phyloP scores from a whole-genome alignment of 495 filamentous ascomycete species.

The Pseudomonodictys pantanalensis region DNA sequence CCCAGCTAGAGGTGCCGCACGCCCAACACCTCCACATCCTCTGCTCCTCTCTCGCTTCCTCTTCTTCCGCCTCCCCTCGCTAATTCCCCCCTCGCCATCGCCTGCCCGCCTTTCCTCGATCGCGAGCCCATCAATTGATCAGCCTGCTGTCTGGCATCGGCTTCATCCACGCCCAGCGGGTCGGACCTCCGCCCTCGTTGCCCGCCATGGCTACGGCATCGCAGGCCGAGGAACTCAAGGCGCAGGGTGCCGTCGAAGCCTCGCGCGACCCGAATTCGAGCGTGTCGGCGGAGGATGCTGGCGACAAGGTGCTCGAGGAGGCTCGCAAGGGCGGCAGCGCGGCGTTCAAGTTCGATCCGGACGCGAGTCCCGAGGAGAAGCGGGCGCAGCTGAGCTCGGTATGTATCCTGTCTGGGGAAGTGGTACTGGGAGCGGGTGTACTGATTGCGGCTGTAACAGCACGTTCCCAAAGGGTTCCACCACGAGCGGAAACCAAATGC shows the following conservation, averaged over 20 bases:
- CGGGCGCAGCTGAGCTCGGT: slow-evolving; percentile 74
- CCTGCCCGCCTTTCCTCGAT: neutral
- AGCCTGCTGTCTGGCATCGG: neutral
- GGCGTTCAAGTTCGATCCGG: slow-evolving; percentile 81
- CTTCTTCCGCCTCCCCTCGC: neutral
- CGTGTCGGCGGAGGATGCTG: slow-evolving; percentile 66
- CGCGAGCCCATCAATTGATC: neutral
- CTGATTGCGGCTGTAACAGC: slow-evolving; percentile 40
- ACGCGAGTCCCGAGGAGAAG: slow-evolving; percentile 83
- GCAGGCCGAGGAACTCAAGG: slow-evolving; percentile 63
- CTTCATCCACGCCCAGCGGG: neutral
- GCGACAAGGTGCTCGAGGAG: slow-evolving; percentile 69
- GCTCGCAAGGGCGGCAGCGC: slow-evolving; percentile 70
- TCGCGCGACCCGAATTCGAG: slow-evolving; percentile 63
- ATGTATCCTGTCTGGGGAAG: slow-evolving; percentile 42
- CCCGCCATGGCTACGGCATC: slow-evolving; percentile 7
- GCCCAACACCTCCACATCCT: neutral
- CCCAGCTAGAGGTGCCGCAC: too few relatives aligned
- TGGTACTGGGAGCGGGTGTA: neutral
- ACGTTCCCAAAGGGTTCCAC: slow-evolving; percentile 61
- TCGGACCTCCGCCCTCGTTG: neutral
- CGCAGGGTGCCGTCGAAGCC: slow-evolving; percentile 72
- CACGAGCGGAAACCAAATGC: slow-evolving; percentile 62
- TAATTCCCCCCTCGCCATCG: neutral
- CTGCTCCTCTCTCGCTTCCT: neutral